Evolutionary conservation across 208 protist genomes (phyloP).

Genomic region (Strigomonas culicis): DNA sequence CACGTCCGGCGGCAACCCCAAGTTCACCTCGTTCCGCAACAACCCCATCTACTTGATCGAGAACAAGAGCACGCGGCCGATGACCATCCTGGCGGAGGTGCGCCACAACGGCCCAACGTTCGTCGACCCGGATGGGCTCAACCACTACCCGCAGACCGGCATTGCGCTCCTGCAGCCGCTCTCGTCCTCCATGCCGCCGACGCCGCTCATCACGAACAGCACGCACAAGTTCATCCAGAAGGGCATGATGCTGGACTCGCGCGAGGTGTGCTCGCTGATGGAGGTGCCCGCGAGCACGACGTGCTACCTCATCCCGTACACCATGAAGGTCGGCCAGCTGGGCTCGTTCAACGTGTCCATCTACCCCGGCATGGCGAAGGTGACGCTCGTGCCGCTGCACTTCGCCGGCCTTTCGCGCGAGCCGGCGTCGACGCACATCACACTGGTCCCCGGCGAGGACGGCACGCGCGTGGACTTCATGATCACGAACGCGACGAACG

Average conservation of each 20-base stretch:
- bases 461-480: conserved; percentile 58
- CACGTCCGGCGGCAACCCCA: conserved; percentile 72
- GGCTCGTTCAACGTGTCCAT: conserved; percentile 74
- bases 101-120: conserved; percentile 63
- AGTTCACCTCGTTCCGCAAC: conserved; percentile 80
- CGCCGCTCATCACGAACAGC: conserved; percentile 77
- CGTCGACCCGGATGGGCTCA: conserved; percentile 62
- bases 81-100: conserved; percentile 68
- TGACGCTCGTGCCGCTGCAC: conserved; percentile 64
- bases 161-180: conserved; percentile 68
- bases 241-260: conserved; percentile 84
- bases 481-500: conserved; percentile 46
- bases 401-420: conserved; percentile 58
- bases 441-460: conserved; percentile 38
- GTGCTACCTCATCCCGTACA: conserved; percentile 82
- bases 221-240: conserved; percentile 80
- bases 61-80: conserved; percentile 70
- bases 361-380: conserved; percentile 74
- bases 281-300: conserved; percentile 57
- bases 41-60: conserved; percentile 87
- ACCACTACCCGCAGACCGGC: conserved; percentile 82
- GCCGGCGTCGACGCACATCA: conserved; percentile 37
- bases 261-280: conserved; percentile 78
- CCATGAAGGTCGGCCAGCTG: conserved; percentile 48
- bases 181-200: conserved; percentile 34